phyloP scores from a whole-genome alignment of 768 basidiomycete species.

The Bullera alba region DNA sequence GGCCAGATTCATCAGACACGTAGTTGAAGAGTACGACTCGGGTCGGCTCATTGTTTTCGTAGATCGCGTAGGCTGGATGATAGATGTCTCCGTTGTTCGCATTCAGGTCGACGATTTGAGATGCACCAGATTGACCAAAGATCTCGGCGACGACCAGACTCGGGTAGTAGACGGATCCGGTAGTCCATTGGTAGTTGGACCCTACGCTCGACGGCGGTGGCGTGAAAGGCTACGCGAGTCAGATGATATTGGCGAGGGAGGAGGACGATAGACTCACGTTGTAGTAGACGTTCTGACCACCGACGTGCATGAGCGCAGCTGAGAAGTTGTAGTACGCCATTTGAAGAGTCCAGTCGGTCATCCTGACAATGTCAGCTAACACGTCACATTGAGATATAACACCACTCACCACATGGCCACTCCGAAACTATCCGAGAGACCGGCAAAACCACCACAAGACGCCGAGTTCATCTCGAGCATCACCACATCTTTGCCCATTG shows the following conservation, averaged over 20 bases:
- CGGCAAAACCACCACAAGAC: conserved; percentile 52
- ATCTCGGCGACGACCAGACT: conserved; percentile 64
- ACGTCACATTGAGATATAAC: neutral
- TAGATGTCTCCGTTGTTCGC: conserved; percentile 50
- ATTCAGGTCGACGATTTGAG: conserved; percentile 63
- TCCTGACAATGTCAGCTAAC: conserved; percentile 24
- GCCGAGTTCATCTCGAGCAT: conserved; percentile 68
- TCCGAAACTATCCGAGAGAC: conserved; percentile 57
- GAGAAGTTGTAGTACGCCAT: conserved; percentile 56
- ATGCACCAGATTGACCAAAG: conserved; percentile 59
- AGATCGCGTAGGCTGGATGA: conserved; percentile 64
- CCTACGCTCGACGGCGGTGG: conserved; percentile 57
- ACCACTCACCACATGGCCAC: conserved; percentile 58
- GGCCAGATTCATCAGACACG: conserved; percentile 57
- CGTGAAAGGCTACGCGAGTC: conserved; percentile 50
- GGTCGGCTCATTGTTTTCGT: conserved; percentile 60
- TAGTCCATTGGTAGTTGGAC: conserved; percentile 61
- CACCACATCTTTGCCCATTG: conserved; percentile 49
- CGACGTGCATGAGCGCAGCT: conserved; percentile 53
- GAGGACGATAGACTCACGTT: conserved; percentile 48
- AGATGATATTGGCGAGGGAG: neutral
- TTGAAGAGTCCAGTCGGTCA: conserved; percentile 55
- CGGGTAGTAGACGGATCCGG: conserved; percentile 68
- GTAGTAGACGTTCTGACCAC: conserved; percentile 53
- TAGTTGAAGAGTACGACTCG: conserved; percentile 69